Conservation (phyloP, 2,329 filamentous ascomycete genomes). For the Lasiodiplodia hormozganensis region DNA sequence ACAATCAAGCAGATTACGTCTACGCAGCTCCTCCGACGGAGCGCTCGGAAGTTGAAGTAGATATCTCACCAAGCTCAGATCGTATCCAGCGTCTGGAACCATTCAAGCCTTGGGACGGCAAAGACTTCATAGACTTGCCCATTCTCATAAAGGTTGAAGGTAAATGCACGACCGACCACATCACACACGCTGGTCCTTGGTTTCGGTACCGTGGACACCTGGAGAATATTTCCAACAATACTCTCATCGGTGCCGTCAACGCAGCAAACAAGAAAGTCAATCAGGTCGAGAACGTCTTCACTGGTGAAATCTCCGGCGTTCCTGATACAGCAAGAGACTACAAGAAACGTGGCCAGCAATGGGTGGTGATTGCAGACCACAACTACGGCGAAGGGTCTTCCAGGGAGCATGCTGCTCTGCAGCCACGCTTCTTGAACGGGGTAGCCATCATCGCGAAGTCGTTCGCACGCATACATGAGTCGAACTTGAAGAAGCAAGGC, state of each 20-base stretch:
- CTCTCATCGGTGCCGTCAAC: neutral
- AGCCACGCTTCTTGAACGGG: conserved; percentile 95
- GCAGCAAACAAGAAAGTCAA: conserved; percentile 57
- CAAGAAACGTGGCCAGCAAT: conserved; percentile 94
- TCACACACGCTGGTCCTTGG: neutral
- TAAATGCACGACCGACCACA: neutral
- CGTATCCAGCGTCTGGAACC: too few relatives aligned
- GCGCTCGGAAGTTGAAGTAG: too few relatives aligned
- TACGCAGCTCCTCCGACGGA: too few relatives aligned
- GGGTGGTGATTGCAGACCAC: conserved; percentile 99
- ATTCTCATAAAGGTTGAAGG: neutral
- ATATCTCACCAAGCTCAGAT: too few relatives aligned
- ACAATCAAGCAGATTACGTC: too few relatives aligned
- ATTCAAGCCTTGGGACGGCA: too few relatives aligned
- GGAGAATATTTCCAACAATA: neutral
- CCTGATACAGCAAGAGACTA: conserved; percentile 96
- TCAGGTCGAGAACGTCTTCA: conserved; percentile 92
- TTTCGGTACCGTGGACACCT: neutral
- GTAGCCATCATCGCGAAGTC: conserved; percentile 94
- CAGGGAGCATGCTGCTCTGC: conserved; percentile 96
- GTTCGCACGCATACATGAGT: conserved; percentile 99
- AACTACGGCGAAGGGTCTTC: conserved; percentile 99
- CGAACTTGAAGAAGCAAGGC: conserved; percentile 99
- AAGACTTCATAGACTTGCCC: too few relatives aligned
- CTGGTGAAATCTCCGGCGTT: conserved; percentile 82